phyloP scores from a whole-genome alignment of 2,329 filamentous ascomycete genomes.

The Fusarium graminum region DNA sequence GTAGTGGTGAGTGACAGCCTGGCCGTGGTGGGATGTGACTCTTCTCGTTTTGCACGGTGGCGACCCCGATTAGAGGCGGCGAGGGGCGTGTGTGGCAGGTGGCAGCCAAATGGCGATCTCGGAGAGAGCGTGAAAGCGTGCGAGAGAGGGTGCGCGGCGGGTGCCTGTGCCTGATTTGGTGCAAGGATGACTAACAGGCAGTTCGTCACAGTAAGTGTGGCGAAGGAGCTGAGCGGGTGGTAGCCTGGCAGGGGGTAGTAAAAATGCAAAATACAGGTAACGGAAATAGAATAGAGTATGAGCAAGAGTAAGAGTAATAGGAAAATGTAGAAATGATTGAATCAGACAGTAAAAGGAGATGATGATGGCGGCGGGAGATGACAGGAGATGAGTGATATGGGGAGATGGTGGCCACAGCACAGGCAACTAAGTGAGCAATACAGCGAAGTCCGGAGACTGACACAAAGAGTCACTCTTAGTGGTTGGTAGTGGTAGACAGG shows the following conservation, averaged over 20 bases:
- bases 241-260: constrained; percentile 42
- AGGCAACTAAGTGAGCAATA: constrained; percentile 47
- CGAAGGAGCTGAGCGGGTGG: constrained; percentile 44
- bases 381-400: constrained; percentile 27
- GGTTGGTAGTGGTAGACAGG: constrained; percentile 26
- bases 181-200: constrained; percentile 46
- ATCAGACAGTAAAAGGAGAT: constrained; percentile 30
- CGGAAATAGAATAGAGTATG: constrained; percentile 31
- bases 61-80: constrained; percentile 53
- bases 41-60: constrained; percentile 54
- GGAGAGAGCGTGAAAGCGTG: constrained; percentile 55
- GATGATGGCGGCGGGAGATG: constrained; percentile 6
- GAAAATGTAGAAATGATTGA: constrained; percentile 26
- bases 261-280: constrained; percentile 22
- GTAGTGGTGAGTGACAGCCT: constrained; percentile 46
- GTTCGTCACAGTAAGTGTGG: constrained; percentile 46
- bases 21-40: constrained; percentile 54
- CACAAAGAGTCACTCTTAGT: constrained; percentile 41
- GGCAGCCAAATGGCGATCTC: constrained; percentile 56
- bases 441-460: constrained; percentile 50
- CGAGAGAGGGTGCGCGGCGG: constrained; percentile 51
- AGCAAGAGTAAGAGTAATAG: constrained; percentile 21
- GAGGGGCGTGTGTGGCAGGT: constrained; percentile 47
- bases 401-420: constrained; percentile 2
- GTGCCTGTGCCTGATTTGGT: constrained; percentile 44